Evolutionary conservation across 192 early-diverging fungal genomes (phyloP), one percentile per base, ranked within the genome.

Genomic region (Lunasporangiospora selenospora): DNA sequence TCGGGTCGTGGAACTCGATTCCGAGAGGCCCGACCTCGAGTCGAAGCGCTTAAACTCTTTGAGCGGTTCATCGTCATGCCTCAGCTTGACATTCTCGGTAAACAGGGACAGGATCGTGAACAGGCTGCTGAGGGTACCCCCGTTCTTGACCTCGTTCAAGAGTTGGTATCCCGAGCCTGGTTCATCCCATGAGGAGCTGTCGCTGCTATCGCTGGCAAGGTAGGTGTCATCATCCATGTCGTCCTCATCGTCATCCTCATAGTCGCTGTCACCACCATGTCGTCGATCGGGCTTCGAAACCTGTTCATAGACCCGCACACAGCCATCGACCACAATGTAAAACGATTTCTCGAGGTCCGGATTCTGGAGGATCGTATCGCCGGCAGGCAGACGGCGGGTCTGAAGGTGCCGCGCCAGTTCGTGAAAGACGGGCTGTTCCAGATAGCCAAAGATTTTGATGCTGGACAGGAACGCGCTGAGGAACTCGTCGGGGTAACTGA

Each of bases 391-490:
- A 19, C 85, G 80, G 19, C 87, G 86, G 0, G 90, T 92, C 75
- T 94, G 93, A 45, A 97, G 79, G 63, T 96, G 92, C 34, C 93
- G 78, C 16, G 93, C 91, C 16, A 99, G 86, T 75, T 99, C 98
- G 75, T 93, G 92, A 75, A 99, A 96, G 7, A 99, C 95, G 1
- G 92, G 93, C 58, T 93, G 83, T 47, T 99, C 98, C 12, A 99
- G 85, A 70, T 97, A 98, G 0, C 96, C 96, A 87, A 99, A 98
- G 8, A 97, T 91, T 75, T 93, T 94, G 77, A 96, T 97, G 16
- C 82, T 87, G 7, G 87, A 88, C 61, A 96, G 78, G 67, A 96
- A 96, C 0, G 86, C 90, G 43, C 84, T 84, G 38, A 93, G 79
- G 59, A 93, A 90, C 58, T 94, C 92, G 57, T 92, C 90, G 10